phyloP scores from a whole-genome alignment of 2,329 filamentous ascomycete species.

The Talaromyces marneffei region DNA sequence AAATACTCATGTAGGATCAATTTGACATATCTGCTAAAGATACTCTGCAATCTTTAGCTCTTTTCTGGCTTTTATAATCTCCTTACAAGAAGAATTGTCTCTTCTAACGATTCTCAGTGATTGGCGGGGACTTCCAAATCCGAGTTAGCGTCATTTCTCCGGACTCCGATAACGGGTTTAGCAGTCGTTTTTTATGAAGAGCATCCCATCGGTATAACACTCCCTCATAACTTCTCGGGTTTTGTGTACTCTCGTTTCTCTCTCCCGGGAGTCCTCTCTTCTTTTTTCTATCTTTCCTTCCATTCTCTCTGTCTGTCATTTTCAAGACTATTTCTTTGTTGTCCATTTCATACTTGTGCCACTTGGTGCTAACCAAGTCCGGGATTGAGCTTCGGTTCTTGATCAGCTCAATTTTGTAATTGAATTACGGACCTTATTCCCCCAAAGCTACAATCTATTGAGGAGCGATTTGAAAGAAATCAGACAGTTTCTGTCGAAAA shows the following conservation, averaged over 20 bases:
- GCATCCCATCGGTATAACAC: neutral
- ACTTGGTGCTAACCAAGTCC: neutral
- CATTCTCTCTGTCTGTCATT: neutral
- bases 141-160: conserved; percentile 13
- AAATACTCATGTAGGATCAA: too few species aligned
- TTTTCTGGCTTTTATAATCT: too few species aligned
- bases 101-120: neutral
- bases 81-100: neutral
- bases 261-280: neutral
- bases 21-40: too few species aligned
- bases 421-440: neutral
- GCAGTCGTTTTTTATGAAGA: conserved; percentile 1
- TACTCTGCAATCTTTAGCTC: too few species aligned
- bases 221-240: neutral
- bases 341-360: neutral
- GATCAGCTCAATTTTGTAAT: neutral
- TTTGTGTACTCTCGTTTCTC: neutral
- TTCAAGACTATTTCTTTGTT: neutral
- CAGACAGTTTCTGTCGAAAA: neutral
- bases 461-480: neutral
- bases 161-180: conserved; percentile 15
- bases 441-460: neutral
- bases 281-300: neutral
- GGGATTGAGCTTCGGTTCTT: neutral
- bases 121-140: conserved; percentile 11